Conservation (phyloP, 2,329 filamentous ascomycete genomes). For the Plectosphaerella plurivora region DNA sequence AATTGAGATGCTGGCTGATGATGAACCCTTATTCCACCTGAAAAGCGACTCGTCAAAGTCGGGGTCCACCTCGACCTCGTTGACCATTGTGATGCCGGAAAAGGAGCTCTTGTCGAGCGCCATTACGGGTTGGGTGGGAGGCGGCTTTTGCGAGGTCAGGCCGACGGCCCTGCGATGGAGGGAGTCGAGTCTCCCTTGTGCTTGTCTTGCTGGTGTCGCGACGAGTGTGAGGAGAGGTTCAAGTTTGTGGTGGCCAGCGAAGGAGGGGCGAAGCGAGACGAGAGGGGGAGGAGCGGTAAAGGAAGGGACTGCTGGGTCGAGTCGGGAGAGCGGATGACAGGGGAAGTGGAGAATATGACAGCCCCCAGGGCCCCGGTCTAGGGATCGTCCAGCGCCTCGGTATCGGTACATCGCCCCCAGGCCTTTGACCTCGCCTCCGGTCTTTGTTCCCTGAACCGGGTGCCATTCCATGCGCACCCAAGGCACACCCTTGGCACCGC, state of each 20-base stretch:
- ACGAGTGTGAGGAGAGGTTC: not conserved
- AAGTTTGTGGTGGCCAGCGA: not conserved
- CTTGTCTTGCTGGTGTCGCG: not conserved
- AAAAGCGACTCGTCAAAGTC: slow-evolving; percentile 2
- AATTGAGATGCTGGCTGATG: slow-evolving; percentile 6
- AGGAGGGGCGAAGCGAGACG: no score
- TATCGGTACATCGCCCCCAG: not conserved
- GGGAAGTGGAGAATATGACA: not conserved
- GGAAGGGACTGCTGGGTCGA: no score
- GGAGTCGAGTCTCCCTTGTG: not conserved
- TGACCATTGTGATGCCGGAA: not conserved
- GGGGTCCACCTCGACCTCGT: slow-evolving; percentile 4
- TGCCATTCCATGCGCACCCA: no score
- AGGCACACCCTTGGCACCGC: not conserved
- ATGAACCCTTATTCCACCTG: not conserved
- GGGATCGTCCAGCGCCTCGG: not conserved
- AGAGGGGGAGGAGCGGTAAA: no score
- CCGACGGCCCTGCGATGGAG: not conserved
- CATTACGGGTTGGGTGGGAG: not conserved
- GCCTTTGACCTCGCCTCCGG: not conserved
- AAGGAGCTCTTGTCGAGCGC: not conserved
- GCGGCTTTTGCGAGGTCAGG: not conserved
- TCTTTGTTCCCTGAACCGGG: not conserved
- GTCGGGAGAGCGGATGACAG: no score
- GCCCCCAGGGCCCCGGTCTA: not conserved